Evolutionary conservation across 2,329 filamentous ascomycete species (phyloP).

Genomic region (Cladophialophora immunda): DNA sequence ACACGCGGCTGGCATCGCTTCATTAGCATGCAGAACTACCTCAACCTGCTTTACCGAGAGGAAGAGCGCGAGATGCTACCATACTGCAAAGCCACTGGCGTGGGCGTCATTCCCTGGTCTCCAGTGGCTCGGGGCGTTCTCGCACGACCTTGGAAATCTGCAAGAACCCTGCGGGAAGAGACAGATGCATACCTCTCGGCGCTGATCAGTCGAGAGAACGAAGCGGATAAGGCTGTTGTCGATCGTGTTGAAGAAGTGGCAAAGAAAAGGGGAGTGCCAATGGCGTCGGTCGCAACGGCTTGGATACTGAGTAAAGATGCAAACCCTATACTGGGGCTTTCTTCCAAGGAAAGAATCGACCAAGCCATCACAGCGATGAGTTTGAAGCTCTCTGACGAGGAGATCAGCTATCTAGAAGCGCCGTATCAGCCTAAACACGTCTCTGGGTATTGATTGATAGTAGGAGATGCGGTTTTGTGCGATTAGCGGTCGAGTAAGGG

Average conservation of each 20-base stretch:
- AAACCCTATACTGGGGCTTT: conserved; percentile 68
- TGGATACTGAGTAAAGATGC: conserved; percentile 66
- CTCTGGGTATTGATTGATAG: conserved; percentile 2
- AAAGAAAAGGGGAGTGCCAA: conserved; percentile 64
- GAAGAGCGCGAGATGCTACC: conserved; percentile 55
- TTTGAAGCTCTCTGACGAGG: conserved; percentile 62
- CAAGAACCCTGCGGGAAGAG: conserved; percentile 48
- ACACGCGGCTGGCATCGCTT: conserved; percentile 60
- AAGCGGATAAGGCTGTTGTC: conserved; percentile 62
- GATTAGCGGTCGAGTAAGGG: too few relatives aligned
- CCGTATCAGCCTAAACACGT: conserved; percentile 63
- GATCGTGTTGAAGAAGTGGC: conserved; percentile 66
- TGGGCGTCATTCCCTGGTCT: conserved; percentile 55
- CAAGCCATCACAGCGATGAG: conserved; percentile 62
- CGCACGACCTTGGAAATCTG: conserved; percentile 49
- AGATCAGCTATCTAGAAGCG: conserved; percentile 68
- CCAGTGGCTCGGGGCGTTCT: conserved; percentile 43
- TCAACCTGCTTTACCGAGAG: conserved; percentile 60
- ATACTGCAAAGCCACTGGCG: conserved; percentile 58
- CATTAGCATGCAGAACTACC: conserved; percentile 61
- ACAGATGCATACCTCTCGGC: conserved; percentile 53
- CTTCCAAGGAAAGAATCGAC: conserved; percentile 64
- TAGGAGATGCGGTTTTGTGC: too few relatives aligned
- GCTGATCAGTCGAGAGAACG: conserved; percentile 53
- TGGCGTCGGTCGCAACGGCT: conserved; percentile 70